Evolutionary conservation across 2,329 filamentous ascomycete species (phyloP), one percentile per base, ranked within the genome.

Genomic region (Diplodia corticola): DNA sequence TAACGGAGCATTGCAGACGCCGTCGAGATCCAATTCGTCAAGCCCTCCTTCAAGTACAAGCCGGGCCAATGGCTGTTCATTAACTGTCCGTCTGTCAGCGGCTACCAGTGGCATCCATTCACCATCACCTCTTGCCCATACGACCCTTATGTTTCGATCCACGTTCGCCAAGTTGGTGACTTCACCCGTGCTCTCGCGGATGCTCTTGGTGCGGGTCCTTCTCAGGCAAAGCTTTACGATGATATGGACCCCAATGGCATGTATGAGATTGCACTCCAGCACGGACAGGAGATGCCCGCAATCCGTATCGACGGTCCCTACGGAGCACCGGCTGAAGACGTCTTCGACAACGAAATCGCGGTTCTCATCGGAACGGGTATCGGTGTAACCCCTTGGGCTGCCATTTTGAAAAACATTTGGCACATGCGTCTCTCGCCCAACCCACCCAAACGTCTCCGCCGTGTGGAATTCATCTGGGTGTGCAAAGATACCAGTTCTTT

Each of bases 381-480:
- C 69, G 91, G 91, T 72, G 91, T 95, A 51, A 95, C 91, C 7
- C 91, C 91, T 1, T 95, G 91, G 91, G 91, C 91, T 1, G 85
- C 90, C 2, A 94, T 95, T 70, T 84, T 95, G 70, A 99, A 99
- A 83, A 97, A 97, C 78, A 98, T 99, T 80, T 99, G 93, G 92
- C 94, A 99, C 78, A 85, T 96, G 74, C 92, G 95, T 69, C 90
- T 95, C 70, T 88, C 89, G 17, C 93, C 94, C 7, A 95, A 97
- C 81, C 92, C 93, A 26, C 93, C 94, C 1, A 88, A 87, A 59
- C 91, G 94, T 75, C 89, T 99, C 54, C 91, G 93, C 67, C 90
- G 95, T 77, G 94, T 99, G 35, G 95, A 99, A 78, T 99, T 99
- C 80, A 96, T 99, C 82, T 99, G 95, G 95, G 90, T 98, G 61